A percentile compares a stretch with the other conserved stretches of the same genome.
phyloP scores from a whole-genome alignment of 2,329 filamentous ascomycete genomes.

The Fusarium setosum region DNA sequence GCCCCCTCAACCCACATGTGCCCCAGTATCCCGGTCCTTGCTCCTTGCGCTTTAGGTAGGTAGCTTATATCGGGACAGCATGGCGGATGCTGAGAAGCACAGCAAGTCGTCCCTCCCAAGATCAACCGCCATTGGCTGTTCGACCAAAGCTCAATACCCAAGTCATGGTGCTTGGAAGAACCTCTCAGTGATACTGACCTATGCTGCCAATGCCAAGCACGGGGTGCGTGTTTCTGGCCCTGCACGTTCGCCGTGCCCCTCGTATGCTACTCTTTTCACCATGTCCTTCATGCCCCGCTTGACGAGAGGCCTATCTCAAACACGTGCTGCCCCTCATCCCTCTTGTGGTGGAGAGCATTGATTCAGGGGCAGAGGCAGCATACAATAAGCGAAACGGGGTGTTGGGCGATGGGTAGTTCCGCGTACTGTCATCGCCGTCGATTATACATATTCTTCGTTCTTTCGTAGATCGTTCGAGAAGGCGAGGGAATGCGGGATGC shows the following conservation, averaged over 20 bases:
- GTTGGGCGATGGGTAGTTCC: background rate
- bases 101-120: background rate
- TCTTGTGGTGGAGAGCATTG: slow-evolving; percentile 16
- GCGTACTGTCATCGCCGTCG: background rate
- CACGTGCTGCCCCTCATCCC: slow-evolving; percentile 32
- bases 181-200: background rate
- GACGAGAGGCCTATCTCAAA: slow-evolving; percentile 15
- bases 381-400: background rate
- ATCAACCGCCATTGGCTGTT: background rate
- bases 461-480: background rate
- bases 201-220: slow-evolving; percentile 1
- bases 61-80: slow-evolving; percentile 4
- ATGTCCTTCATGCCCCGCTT: slow-evolving; percentile 29
- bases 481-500: background rate
- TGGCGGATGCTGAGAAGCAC: background rate
- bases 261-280: slow-evolving; percentile 3
- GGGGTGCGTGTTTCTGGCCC: background rate
- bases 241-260: slow-evolving; percentile 1
- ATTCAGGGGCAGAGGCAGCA: slow-evolving; percentile 22
- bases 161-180: background rate
- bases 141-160: slow-evolving; percentile 5
- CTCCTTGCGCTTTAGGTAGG: slow-evolving; percentile 19
- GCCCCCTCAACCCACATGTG: slow-evolving; percentile 36
- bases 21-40: slow-evolving; percentile 34
- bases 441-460: too few relatives aligned